Evolutionary conservation across 2,329 filamentous ascomycete genomes (phyloP), one percentile per base, ranked within the genome.

Genomic region (Fusarium tanahbumbuense): DNA sequence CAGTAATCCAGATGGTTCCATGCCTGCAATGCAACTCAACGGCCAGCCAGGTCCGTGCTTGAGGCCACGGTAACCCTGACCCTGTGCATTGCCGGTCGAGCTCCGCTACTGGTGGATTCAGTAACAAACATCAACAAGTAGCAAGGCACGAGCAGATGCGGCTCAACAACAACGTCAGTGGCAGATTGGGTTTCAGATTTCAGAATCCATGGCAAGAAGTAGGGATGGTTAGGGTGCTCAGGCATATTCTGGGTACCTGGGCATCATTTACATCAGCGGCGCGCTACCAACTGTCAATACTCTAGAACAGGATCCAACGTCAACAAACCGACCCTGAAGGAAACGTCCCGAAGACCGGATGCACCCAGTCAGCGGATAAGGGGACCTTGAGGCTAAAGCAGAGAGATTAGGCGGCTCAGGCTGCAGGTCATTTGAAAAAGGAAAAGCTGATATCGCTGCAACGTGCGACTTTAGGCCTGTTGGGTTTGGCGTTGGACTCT

Each of bases 91-190:
- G 30, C 55, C 54, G 49, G 56, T 41, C 46, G 67, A 72, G 68
- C 55, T 64, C 60, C 68, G 68, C 32, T 47, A 71, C 60, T 71
- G 68, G 60, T 61, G 65, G 70, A 67, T 55, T 55, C 65, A 44
- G 45, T 27, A 22, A 23, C 48, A 23, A 55, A 46, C 48, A 46
- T 41, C 48, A 45, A 53, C 34, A 53, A 18, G 47, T 46, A 47
- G 52, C 47, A 44, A 60, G 37, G 32, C 28, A 49, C 47, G 11
- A 53, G 60, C 45, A 52, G 45, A 53, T 70, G 68, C 68, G 68
- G 68, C 68, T 70, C 68, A 70, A 70, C 58, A 59, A 57, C 58
- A 64, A 68, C 64, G 55, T 71, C 68, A 65, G 67, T 55, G 55
- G 55, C 50, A 67, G 57, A 56, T 48, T 55, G 47, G 53, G 57